A percentile compares a stretch with the other conserved stretches of the same genome.
These are phyloP conservation scores for Trichoderma erinaceum DNA, from an alignment of 495 filamentous ascomycete species.

Conservation along the genomic window DNA sequence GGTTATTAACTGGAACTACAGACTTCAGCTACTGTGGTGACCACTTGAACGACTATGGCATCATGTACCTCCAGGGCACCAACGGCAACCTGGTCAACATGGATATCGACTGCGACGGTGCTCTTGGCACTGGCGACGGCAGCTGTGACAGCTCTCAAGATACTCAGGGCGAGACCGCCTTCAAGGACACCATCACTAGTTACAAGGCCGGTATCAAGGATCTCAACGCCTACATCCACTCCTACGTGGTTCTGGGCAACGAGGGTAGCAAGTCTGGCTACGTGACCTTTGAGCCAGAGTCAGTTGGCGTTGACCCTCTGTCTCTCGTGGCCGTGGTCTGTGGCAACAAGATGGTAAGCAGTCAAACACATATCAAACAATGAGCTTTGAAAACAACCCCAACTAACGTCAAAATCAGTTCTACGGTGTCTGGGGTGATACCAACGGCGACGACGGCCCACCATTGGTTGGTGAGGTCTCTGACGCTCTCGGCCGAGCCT, in stretches of 20 bases:
- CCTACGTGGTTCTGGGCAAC: conserved; percentile 64
- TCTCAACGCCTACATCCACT: conserved; percentile 55
- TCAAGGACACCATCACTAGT: conserved; percentile 41
- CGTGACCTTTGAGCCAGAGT: conserved; percentile 41
- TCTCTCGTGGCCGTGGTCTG: conserved; percentile 62
- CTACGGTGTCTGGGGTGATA: conserved; percentile 65
- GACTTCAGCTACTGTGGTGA: conserved; percentile 36
- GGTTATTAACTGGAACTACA: neutral
- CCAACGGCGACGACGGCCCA: conserved; percentile 47
- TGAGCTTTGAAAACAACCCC: neutral
- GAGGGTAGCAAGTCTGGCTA: conserved; percentile 37
- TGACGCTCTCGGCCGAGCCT: conserved; percentile 52
- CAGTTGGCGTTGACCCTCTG: conserved; percentile 50
- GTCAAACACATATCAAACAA: neutral
- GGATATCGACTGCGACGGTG: conserved; percentile 66
- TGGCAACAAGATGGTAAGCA: conserved; percentile 44
- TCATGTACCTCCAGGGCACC: conserved; percentile 35
- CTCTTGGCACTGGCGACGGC: conserved; percentile 41
- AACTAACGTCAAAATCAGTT: conserved; percentile 29
- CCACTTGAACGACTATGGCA: conserved; percentile 26
- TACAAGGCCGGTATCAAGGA: conserved; percentile 46
- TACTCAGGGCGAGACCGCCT: conserved; percentile 51
- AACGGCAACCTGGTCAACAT: conserved; percentile 41
- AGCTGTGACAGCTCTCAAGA: conserved; percentile 44
- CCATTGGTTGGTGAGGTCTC: conserved; percentile 51